phyloP scores from a whole-genome alignment of 306 rosid species.

The Rubus parviflorus region DNA sequence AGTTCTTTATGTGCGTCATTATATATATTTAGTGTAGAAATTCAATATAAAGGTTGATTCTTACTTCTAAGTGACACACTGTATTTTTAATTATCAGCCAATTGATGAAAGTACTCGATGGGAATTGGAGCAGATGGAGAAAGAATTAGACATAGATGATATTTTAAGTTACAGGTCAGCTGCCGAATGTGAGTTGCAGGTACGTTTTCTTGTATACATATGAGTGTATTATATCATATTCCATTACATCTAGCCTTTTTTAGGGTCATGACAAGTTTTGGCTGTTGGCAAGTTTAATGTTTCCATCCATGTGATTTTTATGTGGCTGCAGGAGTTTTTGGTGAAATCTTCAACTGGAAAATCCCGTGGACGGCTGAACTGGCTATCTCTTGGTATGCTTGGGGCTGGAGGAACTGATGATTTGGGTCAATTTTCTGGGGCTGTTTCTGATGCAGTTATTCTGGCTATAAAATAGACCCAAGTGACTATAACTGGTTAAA shows the following conservation, averaged over 20 bases:
- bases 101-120: constrained; percentile 60
- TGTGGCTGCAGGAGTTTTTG: constrained; percentile 55
- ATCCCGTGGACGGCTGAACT: constrained; percentile 90
- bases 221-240: constrained; percentile 15
- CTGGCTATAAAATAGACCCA: constrained; percentile 16
- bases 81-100: constrained; percentile 48
- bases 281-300: neutral
- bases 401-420: constrained; percentile 99
- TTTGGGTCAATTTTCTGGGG: constrained; percentile 89
- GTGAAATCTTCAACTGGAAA: constrained; percentile 51
- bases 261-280: neutral
- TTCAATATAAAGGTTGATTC: neutral
- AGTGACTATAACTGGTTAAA: constrained; percentile 3
- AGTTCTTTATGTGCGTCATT: neutral
- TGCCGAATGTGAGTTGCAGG: constrained; percentile 84
- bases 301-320: neutral
- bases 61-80: neutral
- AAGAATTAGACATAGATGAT: constrained; percentile 80
- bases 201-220: constrained; percentile 28
- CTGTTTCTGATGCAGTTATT: constrained; percentile 79
- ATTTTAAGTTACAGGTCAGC: constrained; percentile 76
- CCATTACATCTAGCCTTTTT: constrained; percentile 20
- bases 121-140: constrained; percentile 90
- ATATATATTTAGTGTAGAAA: neutral
- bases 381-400: constrained; percentile 98